phyloP scores from a whole-genome alignment of 768 basidiomycete species.

The Russula emetica region DNA sequence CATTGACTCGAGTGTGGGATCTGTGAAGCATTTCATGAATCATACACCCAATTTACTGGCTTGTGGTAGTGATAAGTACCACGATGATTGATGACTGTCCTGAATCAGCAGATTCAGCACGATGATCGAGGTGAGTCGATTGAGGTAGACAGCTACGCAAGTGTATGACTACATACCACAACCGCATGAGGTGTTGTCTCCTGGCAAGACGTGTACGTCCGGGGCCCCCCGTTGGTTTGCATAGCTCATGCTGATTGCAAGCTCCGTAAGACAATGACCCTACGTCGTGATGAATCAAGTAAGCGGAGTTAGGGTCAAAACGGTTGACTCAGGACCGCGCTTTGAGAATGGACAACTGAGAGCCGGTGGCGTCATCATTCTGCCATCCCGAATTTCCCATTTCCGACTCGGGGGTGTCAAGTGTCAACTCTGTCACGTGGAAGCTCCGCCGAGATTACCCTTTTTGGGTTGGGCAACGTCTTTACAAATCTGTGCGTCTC shows the following conservation, averaged over 20 bases:
- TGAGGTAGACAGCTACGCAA: not conserved
- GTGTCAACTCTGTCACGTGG: not conserved
- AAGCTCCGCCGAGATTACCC: not conserved
- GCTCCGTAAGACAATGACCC: constrained; percentile 14
- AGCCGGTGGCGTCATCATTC: constrained; percentile 7
- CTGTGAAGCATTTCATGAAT: not conserved
- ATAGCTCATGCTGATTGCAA: not conserved
- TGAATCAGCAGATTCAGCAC: no score
- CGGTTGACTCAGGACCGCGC: constrained; percentile 3
- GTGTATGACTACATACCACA: not conserved
- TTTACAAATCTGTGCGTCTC: not conserved
- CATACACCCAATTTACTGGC: not conserved
- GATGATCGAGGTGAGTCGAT: not conserved
- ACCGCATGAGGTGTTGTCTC: no score
- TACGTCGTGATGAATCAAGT: constrained; percentile 5
- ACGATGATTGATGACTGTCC: not conserved
- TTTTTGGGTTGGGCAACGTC: not conserved
- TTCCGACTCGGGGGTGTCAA: not conserved
- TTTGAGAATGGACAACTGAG: not conserved
- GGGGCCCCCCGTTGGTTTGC: not conserved
- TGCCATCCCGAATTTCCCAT: constrained; percentile 4
- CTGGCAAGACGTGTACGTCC: not conserved
- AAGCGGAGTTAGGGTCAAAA: constrained; percentile 1
- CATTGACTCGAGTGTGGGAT: not conserved
- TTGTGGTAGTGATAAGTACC: not conserved